These are phyloP conservation scores for Tulasnella calospora DNA, from an alignment of 768 basidiomycete species.

Conservation along the genomic window DNA sequence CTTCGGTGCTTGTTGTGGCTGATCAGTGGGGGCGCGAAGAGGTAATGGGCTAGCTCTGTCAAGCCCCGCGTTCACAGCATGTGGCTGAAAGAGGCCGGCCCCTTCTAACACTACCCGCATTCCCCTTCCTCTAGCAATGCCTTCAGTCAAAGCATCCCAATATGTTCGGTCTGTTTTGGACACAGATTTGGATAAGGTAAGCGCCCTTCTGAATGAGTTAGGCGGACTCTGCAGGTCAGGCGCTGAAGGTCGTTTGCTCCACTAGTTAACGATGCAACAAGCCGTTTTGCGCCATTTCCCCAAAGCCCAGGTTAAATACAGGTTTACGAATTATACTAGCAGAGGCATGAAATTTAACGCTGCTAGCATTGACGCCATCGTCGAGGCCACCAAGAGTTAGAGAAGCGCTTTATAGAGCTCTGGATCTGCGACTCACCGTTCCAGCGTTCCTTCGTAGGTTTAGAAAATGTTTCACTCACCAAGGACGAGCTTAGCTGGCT, in stretches of 20 bases:
- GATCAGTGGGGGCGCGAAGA: too few species aligned
- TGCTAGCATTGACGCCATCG: constrained; percentile 57
- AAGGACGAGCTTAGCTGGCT: constrained; percentile 65
- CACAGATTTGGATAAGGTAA: constrained; percentile 90
- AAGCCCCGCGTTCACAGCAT: too few species aligned
- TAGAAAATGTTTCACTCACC: constrained; percentile 58
- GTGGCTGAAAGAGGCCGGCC: too few species aligned
- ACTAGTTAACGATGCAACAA: constrained; percentile 91
- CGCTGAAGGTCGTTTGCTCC: background rate
- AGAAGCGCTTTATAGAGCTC: constrained; percentile 19
- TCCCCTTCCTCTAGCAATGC: background rate
- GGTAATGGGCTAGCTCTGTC: too few species aligned
- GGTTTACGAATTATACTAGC: constrained; percentile 78
- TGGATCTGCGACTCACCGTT: constrained; percentile 2
- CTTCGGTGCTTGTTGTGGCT: too few species aligned
- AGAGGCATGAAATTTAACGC: constrained; percentile 59
- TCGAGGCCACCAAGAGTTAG: constrained; percentile 53
- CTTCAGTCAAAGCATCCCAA: background rate
- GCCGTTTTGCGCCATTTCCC: constrained; percentile 76
- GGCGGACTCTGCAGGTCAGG: constrained; percentile 16
- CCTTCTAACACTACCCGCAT: background rate
- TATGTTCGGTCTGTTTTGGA: constrained; percentile 63
- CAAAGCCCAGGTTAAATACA: constrained; percentile 61
- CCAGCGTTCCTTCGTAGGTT: constrained; percentile 45
- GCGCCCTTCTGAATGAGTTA: background rate